Conservation (phyloP, 2,329 filamentous ascomycete genomes). For the Thielaviopsis ethacetica region DNA sequence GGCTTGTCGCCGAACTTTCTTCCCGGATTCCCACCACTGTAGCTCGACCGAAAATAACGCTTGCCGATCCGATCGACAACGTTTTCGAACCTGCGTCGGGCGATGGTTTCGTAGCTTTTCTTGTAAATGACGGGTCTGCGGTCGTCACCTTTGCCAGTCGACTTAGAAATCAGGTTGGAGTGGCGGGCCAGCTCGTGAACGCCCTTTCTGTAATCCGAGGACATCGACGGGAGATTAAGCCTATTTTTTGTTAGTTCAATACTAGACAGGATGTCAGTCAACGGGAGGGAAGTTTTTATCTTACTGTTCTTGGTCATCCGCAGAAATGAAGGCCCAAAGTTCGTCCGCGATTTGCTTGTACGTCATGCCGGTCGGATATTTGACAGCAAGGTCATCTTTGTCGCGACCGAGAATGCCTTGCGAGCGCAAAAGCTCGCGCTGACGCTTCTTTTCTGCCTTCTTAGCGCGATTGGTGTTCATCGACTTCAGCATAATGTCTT, state of each 20-base stretch:
- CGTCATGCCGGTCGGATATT: slow-evolving; percentile 9
- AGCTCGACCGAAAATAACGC: slow-evolving; percentile 7
- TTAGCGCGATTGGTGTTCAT: slow-evolving; percentile 54
- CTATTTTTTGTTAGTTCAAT: slow-evolving; percentile 23
- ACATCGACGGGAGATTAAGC: slow-evolving; percentile 68
- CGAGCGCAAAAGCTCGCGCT: slow-evolving; percentile 51
- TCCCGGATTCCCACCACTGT: not conserved
- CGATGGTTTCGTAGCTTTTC: not conserved
- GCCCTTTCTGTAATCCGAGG: slow-evolving; percentile 56
- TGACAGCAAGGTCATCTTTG: slow-evolving; percentile 46
- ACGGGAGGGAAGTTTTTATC: slow-evolving; percentile 17
- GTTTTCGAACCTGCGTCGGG: not conserved
- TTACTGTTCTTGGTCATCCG: slow-evolving; percentile 43
- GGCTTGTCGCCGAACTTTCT: slow-evolving; percentile 7
- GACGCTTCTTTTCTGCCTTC: slow-evolving; percentile 53
- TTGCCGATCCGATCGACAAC: not conserved
- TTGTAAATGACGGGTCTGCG: slow-evolving; percentile 58
- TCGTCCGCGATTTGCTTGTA: slow-evolving; percentile 52
- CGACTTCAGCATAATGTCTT: slow-evolving; percentile 37
- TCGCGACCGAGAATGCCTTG: slow-evolving; percentile 44
- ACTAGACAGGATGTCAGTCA: not conserved
- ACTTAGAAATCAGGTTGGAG: slow-evolving; percentile 72
- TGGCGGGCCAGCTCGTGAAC: slow-evolving; percentile 65
- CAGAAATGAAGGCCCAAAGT: slow-evolving; percentile 52
- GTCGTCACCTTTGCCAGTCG: slow-evolving; percentile 53